These are phyloP conservation scores for Isabelozyma gotoi DNA, from an alignment of 805 yeast species.

Conservation along the genomic window DNA sequence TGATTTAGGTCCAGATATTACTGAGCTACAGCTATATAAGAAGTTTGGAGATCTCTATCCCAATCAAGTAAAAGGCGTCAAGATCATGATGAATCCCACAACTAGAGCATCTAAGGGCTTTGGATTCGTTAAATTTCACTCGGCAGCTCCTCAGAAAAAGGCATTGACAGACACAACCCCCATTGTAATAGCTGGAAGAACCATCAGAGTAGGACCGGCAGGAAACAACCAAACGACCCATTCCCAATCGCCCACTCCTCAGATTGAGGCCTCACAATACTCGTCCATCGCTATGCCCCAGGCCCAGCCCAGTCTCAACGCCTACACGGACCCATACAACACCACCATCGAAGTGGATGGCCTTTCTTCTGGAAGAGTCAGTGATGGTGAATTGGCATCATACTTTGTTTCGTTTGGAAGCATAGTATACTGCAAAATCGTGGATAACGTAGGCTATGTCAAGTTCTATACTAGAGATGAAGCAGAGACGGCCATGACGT, in stretches of 20 bases:
- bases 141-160: constrained; percentile 64
- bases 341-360: constrained; percentile 76
- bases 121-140: constrained; percentile 81
- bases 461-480: constrained; percentile 28
- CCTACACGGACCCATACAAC: constrained; percentile 77
- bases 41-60: constrained; percentile 69
- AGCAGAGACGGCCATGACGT: constrained; percentile 38
- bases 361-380: constrained; percentile 40
- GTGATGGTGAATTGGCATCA: constrained; percentile 55
- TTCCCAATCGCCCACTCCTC: constrained; percentile 5
- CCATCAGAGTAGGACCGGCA: constrained; percentile 67
- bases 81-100: constrained; percentile 71
- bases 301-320: constrained; percentile 55
- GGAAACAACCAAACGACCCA: constrained; percentile 22
- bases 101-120: constrained; percentile 79
- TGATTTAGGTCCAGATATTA: constrained; percentile 72
- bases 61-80: constrained; percentile 67
- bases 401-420: constrained; percentile 68
- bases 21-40: constrained; percentile 63
- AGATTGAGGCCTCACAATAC: constrained; percentile 1
- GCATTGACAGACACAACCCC: constrained; percentile 86
- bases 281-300: constrained; percentile 26
- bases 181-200: constrained; percentile 62
- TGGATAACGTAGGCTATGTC: constrained; percentile 21
- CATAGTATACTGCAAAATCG: constrained; percentile 22